Conservation (phyloP, 1,284 basidiomycete species). For the Volvariella volvacea region DNA sequence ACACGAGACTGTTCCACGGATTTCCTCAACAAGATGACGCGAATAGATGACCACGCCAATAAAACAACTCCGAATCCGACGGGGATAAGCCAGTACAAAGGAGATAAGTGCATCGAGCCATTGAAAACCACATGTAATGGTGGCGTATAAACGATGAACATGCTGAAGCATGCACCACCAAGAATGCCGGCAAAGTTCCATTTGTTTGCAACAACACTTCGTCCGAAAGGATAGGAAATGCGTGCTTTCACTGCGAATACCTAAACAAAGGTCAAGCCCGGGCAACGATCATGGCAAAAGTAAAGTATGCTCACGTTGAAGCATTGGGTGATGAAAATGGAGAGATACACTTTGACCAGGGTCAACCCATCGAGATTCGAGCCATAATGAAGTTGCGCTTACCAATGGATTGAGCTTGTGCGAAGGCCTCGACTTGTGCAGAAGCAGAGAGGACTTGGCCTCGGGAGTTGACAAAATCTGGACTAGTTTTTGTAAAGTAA, state of each 20-base stretch:
- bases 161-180: slow-evolving; percentile 53
- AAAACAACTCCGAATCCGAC: slow-evolving; percentile 53
- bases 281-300: neutral
- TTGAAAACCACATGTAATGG: slow-evolving; percentile 65
- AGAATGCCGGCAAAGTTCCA: slow-evolving; percentile 65
- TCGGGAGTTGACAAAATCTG: slow-evolving; percentile 47
- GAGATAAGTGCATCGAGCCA: slow-evolving; percentile 48
- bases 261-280: slow-evolving; percentile 18
- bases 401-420: slow-evolving; percentile 57
- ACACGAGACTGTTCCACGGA: slow-evolving; percentile 48
- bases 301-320: slow-evolving; percentile 45
- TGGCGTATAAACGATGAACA: slow-evolving; percentile 65
- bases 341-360: slow-evolving; percentile 42
- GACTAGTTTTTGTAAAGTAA: slow-evolving; percentile 44
- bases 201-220: slow-evolving; percentile 46
- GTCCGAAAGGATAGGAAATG: slow-evolving; percentile 57
- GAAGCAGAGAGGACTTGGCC: slow-evolving; percentile 39
- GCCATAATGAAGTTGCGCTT: slow-evolving; percentile 8
- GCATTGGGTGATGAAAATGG: slow-evolving; percentile 62
- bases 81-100: slow-evolving; percentile 65
- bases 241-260: slow-evolving; percentile 66
- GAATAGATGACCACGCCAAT: slow-evolving; percentile 51
- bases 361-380: neutral
- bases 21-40: slow-evolving; percentile 51
- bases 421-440: slow-evolving; percentile 52